phyloP scores from a whole-genome alignment of 306 rosid species.

The Bauhinia variegata region DNA sequence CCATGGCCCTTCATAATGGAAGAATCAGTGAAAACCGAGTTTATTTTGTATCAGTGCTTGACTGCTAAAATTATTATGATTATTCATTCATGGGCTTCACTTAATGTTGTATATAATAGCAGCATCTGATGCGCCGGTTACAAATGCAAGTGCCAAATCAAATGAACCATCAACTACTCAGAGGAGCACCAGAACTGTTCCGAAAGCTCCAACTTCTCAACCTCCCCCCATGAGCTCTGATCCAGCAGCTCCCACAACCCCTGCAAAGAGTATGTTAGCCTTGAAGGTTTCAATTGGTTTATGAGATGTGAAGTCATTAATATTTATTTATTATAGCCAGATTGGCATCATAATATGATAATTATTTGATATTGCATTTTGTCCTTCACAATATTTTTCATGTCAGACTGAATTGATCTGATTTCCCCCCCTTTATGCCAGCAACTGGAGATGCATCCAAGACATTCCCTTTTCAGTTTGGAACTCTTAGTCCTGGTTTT shows the following conservation, averaged over 20 bases:
- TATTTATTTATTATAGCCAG: conserved; percentile 13
- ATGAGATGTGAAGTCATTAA: neutral
- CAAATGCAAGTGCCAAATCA: conserved; percentile 60
- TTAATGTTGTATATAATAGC: conserved; percentile 50
- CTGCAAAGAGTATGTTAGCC: conserved; percentile 60
- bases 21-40: neutral
- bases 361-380: conserved; percentile 1
- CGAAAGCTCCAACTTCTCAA: conserved; percentile 74
- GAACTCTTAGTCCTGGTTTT: conserved; percentile 74
- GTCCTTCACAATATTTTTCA: neutral
- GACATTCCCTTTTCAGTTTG: conserved; percentile 79
- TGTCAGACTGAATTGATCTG: conserved; percentile 28
- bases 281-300: conserved; percentile 7
- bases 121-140: conserved; percentile 50
- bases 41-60: conserved; percentile 14
- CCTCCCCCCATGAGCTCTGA: conserved; percentile 57
- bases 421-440: no score
- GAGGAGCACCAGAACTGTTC: conserved; percentile 61
- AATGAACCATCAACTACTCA: conserved; percentile 58
- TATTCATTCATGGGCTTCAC: conserved; percentile 1
- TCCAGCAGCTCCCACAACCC: conserved; percentile 47
- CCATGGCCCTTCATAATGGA: neutral
- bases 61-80: conserved; percentile 24
- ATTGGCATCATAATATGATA: neutral
- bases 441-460: conserved; percentile 71